Base-by-base conservation (phyloP, 352 stramenopile genomes). In the Blastocystis hominis region DNA sequence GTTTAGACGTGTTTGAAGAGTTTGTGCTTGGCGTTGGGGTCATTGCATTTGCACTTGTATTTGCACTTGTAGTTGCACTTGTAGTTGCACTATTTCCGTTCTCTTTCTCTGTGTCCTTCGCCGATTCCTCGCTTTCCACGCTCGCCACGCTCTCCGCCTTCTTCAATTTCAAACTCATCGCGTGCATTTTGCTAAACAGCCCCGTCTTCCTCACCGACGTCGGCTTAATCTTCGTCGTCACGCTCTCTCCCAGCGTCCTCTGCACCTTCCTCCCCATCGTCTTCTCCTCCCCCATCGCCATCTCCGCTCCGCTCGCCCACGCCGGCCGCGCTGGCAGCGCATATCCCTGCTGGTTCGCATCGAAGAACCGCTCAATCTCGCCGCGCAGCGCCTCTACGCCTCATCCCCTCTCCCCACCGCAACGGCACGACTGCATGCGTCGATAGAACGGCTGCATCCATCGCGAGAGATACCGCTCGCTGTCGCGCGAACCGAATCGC, bases 401-500 rank as follows among this genome's bases (percentile, higher is more conserved):
- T 84, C 9, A 53, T 2, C 10, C 15, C 3, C 40, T 20, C 0
- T 53, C 38, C 36, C 13, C 36, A 36, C 40, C 34, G 20, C 38
- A 56, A 77, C 66, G 17, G 10, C 44, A 24, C 24, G 40, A 46
- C 30, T 40, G 9, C 72, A 84, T 84, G 3, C 15, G 50, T n/a
- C 72, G 72, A 46, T 68, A 84, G 50, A 84, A 94, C 3, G 92
- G 92, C 50, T 95, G 92, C 10, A 98, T 90, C 96, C 96, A 98
- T 88, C 97, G 98, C 62, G 94, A 98, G 5, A 98, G 81, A 34
- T 93, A 95, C 24, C 95, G 91, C 66, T 94, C 91, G 79, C 97
- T 96, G 68, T 94, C 92, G 55, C 92, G 90, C 30, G 95, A 91
- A 0, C 91, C 92, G 92, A 98, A 99, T 1, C 97, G 93, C 89